A percentile compares a stretch with the other conserved stretches of the same genome.
Conservation (phyloP, 345 rosid species). For the Rhodamnia rubescens region DNA sequence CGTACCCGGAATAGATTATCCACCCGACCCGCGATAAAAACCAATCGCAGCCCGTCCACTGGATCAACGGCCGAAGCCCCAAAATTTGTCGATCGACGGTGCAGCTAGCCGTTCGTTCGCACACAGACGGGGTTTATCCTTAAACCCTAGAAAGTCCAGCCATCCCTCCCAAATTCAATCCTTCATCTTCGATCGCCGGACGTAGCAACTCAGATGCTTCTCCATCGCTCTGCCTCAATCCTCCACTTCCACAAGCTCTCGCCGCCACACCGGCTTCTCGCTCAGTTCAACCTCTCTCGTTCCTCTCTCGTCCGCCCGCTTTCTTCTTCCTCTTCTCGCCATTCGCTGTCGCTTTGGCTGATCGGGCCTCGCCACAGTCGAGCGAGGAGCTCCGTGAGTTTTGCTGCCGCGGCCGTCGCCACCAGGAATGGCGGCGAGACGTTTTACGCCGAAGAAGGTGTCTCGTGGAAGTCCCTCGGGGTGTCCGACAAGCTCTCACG, state of each 20-base stretch:
- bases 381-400: neutral
- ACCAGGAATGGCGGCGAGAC: slow-evolving; percentile 15
- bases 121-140: neutral
- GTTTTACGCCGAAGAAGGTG: slow-evolving; percentile 51
- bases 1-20: neutral
- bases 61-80: neutral
- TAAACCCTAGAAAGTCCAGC: neutral
- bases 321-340: neutral
- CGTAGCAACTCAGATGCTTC: neutral
- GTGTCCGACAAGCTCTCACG: slow-evolving; percentile 48
- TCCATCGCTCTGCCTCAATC: neutral
- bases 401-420: slow-evolving; percentile 14
- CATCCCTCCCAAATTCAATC: neutral
- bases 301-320: neutral
- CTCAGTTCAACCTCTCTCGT: neutral
- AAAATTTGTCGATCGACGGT: neutral
- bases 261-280: neutral
- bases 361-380: neutral
- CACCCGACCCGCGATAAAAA: neutral
- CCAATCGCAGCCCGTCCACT: neutral
- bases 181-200: neutral
- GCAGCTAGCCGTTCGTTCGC: neutral
- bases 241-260: slow-evolving; percentile 3
- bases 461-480: slow-evolving; percentile 82
- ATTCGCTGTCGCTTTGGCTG: neutral